These are phyloP conservation scores for Diplosphaera chodatii DNA, from an alignment of 139 green algal genomes.

Conservation along the genomic window DNA sequence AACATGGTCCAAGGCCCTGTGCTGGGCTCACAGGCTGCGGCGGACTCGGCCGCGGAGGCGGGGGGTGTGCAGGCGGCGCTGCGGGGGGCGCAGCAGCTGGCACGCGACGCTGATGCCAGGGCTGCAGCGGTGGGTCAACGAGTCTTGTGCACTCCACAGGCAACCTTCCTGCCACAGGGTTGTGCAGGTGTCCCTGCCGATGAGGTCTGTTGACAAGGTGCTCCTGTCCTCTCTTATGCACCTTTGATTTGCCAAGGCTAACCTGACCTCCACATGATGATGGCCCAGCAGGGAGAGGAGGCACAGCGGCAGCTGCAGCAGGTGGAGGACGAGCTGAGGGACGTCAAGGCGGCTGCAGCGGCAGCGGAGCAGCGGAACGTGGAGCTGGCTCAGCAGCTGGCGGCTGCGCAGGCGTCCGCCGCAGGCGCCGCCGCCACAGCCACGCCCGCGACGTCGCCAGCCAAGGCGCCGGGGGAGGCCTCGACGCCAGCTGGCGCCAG, in stretches of 20 bases:
- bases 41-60: background rate
- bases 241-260: no score
- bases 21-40: background rate
- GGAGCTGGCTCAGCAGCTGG: background rate
- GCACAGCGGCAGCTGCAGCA: background rate
- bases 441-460: background rate
- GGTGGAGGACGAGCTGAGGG: background rate
- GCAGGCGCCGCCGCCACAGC: no score
- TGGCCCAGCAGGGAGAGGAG: background rate
- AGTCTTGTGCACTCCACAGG: no score
- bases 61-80: background rate
- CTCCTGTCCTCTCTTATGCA: no score
- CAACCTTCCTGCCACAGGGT: no score
- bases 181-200: no score
- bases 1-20: no score
- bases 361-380: background rate
- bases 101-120: background rate
- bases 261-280: no score
- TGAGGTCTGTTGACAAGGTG: no score
- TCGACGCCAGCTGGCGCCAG: background rate
- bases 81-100: background rate
- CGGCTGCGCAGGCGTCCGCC: no score
- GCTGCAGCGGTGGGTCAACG: no score
- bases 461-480: background rate
- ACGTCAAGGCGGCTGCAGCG: background rate